Conservation (phyloP, 257 asterid species). For the Solanum paucissectum region DNA sequence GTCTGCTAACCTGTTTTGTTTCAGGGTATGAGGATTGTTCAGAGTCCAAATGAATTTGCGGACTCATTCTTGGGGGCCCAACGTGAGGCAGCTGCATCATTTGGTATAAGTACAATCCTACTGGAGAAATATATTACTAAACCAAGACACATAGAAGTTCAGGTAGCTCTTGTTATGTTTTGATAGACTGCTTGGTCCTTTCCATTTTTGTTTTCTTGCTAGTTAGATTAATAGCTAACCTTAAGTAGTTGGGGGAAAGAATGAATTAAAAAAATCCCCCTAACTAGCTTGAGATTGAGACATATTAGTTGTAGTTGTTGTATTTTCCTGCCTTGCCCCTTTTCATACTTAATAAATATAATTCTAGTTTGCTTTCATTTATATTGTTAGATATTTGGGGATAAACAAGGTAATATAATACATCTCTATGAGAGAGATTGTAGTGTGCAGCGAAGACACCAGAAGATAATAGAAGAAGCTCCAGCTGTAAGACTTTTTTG, state of each 20-base stretch:
- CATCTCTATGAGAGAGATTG: constrained; percentile 97
- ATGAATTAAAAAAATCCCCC: neutral
- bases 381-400: constrained; percentile 71
- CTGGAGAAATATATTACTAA: constrained; percentile 92
- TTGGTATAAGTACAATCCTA: constrained; percentile 77
- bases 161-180: constrained; percentile 40
- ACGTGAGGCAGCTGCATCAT: constrained; percentile 99
- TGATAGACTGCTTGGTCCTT: neutral
- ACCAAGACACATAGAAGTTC: constrained; percentile 98
- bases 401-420: constrained; percentile 71
- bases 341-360: neutral
- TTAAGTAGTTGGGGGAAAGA: neutral
- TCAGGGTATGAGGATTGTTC: constrained; percentile 98
- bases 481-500: constrained; percentile 64
- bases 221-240: neutral
- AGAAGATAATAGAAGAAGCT: constrained; percentile 99
- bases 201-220: neutral
- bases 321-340: neutral
- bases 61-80: constrained; percentile 93
- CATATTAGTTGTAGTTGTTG: neutral
- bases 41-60: constrained; percentile 60
- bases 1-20: constrained; percentile 12
- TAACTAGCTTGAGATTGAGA: neutral
- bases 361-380: neutral
- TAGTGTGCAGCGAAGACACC: constrained; percentile 98